Evolutionary conservation across 2,329 filamentous ascomycete species (phyloP), one percentile per base, ranked within the genome.

Genomic region (Aspergillus ibericus): DNA sequence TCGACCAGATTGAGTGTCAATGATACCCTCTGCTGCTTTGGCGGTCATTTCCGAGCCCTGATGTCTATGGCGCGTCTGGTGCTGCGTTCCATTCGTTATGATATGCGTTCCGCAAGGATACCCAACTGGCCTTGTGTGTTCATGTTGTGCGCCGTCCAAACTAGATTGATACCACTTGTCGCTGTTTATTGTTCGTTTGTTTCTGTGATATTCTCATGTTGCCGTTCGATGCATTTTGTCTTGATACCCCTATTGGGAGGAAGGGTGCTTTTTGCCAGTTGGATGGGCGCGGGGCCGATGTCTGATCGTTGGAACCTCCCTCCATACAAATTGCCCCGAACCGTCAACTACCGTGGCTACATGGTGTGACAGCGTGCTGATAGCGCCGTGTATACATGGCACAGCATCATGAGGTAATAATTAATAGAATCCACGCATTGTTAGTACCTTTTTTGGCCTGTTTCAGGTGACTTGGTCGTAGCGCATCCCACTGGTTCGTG

Each of bases 111-210:
- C 66, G 68, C 71, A 70, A 71, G 66, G 61, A 66, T 66, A 64
- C 63, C 63, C 65, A 57, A 61, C 47, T 38, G 59, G 53, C 54
- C 59, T 60, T 61, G 64, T 55, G 64, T 63, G 67, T 66, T 67
- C 61, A 64, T 63, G 68, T 66, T 67, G 60, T 68, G 63, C 64
- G 59, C 63, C 61, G 63, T 63, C 62, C 58, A 59, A 64, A 67
- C 68, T 72, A 72, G 70, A 72, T 72, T 72, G 70, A 72, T 72
- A 75, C 72, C 72, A 73, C 66, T 68, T 71, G 66, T 59, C 70
- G 65, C 70, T 71, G 64, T 69, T 70, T 69, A 63, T 71, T 68
- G 63, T 61, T 68, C 68, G 61, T 63, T 60, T 69, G 64, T 62
- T 60, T 62, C 51, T 48, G 53, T 56, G 66, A 49, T 65, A 65